These are phyloP conservation scores for Lyophyllum atratum DNA, from an alignment of 768 basidiomycete species.

Conservation along the genomic window DNA sequence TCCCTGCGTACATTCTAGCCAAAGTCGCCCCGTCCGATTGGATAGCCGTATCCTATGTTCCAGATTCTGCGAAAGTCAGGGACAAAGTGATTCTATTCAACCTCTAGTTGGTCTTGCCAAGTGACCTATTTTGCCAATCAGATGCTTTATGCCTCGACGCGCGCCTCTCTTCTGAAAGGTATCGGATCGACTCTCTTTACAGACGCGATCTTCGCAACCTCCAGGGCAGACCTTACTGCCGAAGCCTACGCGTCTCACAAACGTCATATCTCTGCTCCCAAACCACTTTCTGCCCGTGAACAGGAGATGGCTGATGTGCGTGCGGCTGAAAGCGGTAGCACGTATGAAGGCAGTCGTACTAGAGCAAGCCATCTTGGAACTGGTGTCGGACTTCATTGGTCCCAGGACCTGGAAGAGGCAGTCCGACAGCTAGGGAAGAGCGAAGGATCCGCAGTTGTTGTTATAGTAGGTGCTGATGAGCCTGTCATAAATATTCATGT, in stretches of 20 bases:
- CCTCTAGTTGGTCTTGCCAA: background rate
- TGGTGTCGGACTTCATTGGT: conserved; percentile 70
- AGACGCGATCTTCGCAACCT: conserved; percentile 78
- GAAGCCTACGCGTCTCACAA: conserved; percentile 76
- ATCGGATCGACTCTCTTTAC: conserved; percentile 75
- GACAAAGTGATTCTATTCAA: conserved; percentile 59
- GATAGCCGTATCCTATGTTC: conserved; percentile 80
- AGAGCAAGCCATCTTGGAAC: conserved; percentile 58
- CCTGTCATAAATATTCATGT: no score
- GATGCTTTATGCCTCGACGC: conserved; percentile 90
- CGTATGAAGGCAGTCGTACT: conserved; percentile 60
- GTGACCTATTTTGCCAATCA: conserved; percentile 26
- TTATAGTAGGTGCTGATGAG: conserved; percentile 53
- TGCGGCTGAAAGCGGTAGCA: conserved; percentile 62
- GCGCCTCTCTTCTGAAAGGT: conserved; percentile 66
- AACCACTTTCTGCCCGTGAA: conserved; percentile 83
- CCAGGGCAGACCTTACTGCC: conserved; percentile 64
- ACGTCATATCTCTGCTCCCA: conserved; percentile 69
- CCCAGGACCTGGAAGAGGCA: conserved; percentile 61
- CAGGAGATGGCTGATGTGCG: conserved; percentile 78
- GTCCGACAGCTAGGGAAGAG: conserved; percentile 56
- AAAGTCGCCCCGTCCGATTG: conserved; percentile 66
- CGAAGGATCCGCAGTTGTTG: conserved; percentile 54
- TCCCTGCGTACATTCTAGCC: conserved; percentile 77
- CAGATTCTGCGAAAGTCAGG: conserved; percentile 77